Conservation (phyloP, 2,329 filamentous ascomycete genomes). For the Tolypocladium guangdongense region DNA sequence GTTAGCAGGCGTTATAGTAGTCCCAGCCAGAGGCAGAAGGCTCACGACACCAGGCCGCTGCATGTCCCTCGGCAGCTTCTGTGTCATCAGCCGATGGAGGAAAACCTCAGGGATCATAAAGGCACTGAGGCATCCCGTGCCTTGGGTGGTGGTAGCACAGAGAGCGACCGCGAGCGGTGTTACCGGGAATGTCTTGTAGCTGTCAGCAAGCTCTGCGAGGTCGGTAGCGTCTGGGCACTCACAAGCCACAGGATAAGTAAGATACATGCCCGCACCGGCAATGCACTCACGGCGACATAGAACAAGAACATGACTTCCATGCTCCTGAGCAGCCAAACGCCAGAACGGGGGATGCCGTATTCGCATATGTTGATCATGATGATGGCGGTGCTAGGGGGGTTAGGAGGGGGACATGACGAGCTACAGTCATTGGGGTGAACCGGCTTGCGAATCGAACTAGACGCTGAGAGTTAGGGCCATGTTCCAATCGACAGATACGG, state of each 20-base stretch:
- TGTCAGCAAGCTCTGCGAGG: not conserved
- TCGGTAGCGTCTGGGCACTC: slow-evolving; percentile 9
- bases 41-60: slow-evolving; percentile 61
- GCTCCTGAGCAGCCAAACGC: slow-evolving; percentile 46
- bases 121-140: slow-evolving; percentile 43
- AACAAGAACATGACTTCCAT: slow-evolving; percentile 67
- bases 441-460: no score
- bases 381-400: slow-evolving; percentile 45
- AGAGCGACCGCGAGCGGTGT: slow-evolving; percentile 36
- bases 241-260: slow-evolving; percentile 59
- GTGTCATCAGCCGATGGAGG: slow-evolving; percentile 78
- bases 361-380: slow-evolving; percentile 70
- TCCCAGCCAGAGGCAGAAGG: not conserved
- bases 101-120: slow-evolving; percentile 80
- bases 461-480: no score
- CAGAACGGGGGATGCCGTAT: slow-evolving; percentile 55
- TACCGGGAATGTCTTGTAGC: slow-evolving; percentile 46
- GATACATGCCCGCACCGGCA: slow-evolving; percentile 60
- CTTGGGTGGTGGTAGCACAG: slow-evolving; percentile 39
- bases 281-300: slow-evolving; percentile 58
- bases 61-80: slow-evolving; percentile 68
- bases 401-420: no score
- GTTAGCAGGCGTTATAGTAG: not conserved
- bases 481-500: no score
- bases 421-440: no score